A percentile compares a stretch with the other conserved stretches of the same genome.
Conservation (phyloP, 495 filamentous ascomycete genomes). For the Friedmanniomyces endolithicus region DNA sequence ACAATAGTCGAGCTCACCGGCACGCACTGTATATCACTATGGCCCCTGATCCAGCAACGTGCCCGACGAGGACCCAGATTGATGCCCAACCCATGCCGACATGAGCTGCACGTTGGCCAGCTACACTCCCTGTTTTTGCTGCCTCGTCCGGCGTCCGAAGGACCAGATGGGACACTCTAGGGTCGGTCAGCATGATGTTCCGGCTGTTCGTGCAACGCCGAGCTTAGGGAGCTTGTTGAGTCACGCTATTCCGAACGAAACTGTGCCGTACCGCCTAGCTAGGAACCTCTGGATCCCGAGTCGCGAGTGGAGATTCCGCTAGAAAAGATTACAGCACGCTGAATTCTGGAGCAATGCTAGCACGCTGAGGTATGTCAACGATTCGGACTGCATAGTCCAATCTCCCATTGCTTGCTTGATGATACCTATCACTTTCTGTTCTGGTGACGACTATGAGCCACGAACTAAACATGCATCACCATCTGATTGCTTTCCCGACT, state of each 20-base stretch:
- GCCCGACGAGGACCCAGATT: not conserved
- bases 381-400: not conserved
- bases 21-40: no score
- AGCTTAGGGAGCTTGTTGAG: no score
- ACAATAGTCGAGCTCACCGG: no score
- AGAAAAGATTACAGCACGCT: not conserved
- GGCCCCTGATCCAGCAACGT: not conserved
- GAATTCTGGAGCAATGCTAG: not conserved
- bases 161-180: no score
- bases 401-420: conserved; percentile 30
- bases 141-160: no score
- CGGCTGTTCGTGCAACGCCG: no score
- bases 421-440: conserved; percentile 48
- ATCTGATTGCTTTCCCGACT: conserved; percentile 53
- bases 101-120: not conserved
- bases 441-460: conserved; percentile 76
- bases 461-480: conserved; percentile 98
- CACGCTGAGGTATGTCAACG: not conserved
- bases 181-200: no score
- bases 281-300: no score
- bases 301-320: no score
- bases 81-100: no score
- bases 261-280: no score
- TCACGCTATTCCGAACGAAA: no score
- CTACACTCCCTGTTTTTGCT: not conserved